These are phyloP conservation scores for bread wheat (Triticum aestivum) DNA, from an alignment of 176 grass and related monocot genomes.

Conservation along the genomic window DNA sequence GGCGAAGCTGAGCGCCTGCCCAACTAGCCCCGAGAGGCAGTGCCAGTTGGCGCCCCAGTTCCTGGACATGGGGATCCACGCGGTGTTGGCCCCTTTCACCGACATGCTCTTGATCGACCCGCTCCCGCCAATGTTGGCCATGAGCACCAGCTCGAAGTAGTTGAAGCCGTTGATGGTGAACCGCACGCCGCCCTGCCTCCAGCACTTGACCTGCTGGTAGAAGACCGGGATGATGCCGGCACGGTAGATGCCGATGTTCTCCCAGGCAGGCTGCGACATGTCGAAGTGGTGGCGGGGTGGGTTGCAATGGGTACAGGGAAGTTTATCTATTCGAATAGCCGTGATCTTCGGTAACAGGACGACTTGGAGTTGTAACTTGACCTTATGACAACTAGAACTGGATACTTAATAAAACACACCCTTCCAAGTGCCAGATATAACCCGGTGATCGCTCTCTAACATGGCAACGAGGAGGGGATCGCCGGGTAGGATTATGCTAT, in stretches of 20 bases:
- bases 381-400: too few species aligned
- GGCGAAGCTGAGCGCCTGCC: constrained; percentile 47
- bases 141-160: constrained; percentile 45
- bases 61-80: constrained; percentile 26
- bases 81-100: constrained; percentile 8
- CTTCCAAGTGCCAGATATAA: too few species aligned
- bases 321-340: too few species aligned
- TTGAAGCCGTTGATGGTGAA: constrained; percentile 43
- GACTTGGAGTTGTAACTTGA: too few species aligned
- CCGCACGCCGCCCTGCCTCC: constrained; percentile 30
- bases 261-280: constrained; percentile 33
- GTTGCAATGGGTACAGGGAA: not conserved
- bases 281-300: not conserved
- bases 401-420: too few species aligned
- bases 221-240: constrained; percentile 50
- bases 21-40: not conserved
- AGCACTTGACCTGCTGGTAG: constrained; percentile 43
- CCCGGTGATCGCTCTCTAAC: too few species aligned
- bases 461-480: too few species aligned
- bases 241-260: constrained; percentile 13
- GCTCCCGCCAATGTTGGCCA: constrained; percentile 37
- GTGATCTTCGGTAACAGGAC: too few species aligned
- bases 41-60: constrained; percentile 65
- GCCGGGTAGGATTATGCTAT: too few species aligned
- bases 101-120: constrained; percentile 28